Conservation (phyloP, 805 yeast species). For the Metschnikowia similis region DNA sequence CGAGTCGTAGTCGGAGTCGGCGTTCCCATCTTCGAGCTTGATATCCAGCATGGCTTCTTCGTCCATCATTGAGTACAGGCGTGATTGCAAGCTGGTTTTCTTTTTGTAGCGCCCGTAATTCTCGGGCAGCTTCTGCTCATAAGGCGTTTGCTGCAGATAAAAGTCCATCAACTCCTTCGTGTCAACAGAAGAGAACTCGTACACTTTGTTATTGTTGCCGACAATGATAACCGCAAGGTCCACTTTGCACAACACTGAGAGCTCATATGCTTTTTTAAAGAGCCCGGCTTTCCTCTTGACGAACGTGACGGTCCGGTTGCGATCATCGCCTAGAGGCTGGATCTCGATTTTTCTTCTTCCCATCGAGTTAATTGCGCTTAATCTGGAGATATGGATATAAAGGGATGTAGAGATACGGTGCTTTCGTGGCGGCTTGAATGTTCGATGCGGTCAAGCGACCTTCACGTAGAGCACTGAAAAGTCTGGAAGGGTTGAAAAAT, state of each 20-base stretch:
- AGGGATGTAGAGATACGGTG: too few relatives aligned
- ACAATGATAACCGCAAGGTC: conserved; percentile 87
- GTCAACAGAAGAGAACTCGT: conserved; percentile 76
- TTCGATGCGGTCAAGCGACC: too few relatives aligned
- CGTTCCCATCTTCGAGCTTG: conserved; percentile 10
- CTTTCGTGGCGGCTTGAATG: too few relatives aligned
- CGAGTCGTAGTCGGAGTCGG: conserved; percentile 31
- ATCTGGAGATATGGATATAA: too few relatives aligned
- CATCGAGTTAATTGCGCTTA: conserved; percentile 41
- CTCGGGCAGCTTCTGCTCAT: conserved; percentile 61
- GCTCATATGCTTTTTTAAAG: conserved; percentile 80
- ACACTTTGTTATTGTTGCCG: conserved; percentile 77
- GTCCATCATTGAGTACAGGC: conserved; percentile 16
- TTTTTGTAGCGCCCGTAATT: conserved; percentile 61
- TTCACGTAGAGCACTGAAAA: too few relatives aligned
- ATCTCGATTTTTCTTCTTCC: conserved; percentile 96
- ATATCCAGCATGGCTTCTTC: conserved; percentile 18
- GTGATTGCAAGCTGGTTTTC: conserved; percentile 23
- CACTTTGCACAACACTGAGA: conserved; percentile 87
- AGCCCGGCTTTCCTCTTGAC: conserved; percentile 92
- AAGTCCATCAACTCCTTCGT: conserved; percentile 32
- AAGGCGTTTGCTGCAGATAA: conserved; percentile 29
- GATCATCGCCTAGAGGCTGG: conserved; percentile 83
- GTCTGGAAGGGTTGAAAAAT: too few relatives aligned
- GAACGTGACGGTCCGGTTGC: conserved; percentile 83